These are phyloP conservation scores for Daldinia decipiens DNA, from an alignment of 495 filamentous ascomycete genomes.

Conservation along the genomic window DNA sequence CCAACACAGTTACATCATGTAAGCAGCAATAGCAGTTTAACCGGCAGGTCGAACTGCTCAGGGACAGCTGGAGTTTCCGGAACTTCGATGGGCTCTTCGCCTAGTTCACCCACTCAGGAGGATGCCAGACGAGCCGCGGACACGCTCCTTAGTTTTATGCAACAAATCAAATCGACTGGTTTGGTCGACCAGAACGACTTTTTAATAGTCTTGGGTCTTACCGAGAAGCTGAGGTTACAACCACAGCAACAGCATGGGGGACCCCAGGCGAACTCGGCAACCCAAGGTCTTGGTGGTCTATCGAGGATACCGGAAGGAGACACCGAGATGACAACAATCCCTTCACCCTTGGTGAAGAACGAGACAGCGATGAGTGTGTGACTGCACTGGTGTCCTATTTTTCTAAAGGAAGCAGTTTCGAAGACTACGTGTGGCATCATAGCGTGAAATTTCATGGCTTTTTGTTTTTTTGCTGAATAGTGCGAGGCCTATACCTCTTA, in stretches of 20 bases:
- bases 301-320: slow-evolving; percentile 73
- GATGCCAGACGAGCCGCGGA: slow-evolving; percentile 89
- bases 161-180: slow-evolving; percentile 72
- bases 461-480: slow-evolving; percentile 4
- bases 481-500: slow-evolving; percentile 1
- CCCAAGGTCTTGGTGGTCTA: slow-evolving; percentile 69
- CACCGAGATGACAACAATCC: slow-evolving; percentile 56
- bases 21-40: slow-evolving; percentile 63
- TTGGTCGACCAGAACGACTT: slow-evolving; percentile 85
- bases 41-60: slow-evolving; percentile 57
- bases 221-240: slow-evolving; percentile 84
- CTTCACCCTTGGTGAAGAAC: slow-evolving; percentile 59
- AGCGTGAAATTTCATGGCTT: neutral
- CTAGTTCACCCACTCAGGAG: slow-evolving; percentile 83
- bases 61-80: slow-evolving; percentile 52
- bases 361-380: slow-evolving; percentile 55
- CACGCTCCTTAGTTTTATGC: slow-evolving; percentile 84
- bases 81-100: slow-evolving; percentile 56
- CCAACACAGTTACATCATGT: slow-evolving; percentile 60
- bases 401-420: neutral
- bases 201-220: slow-evolving; percentile 81
- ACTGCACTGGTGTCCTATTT: neutral
- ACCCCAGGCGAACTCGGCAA: slow-evolving; percentile 58
- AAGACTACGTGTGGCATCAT: neutral
- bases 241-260: slow-evolving; percentile 56